Evolutionary conservation across 192 early-diverging fungal genomes (phyloP).

Genomic region (Irineochytrium annulatum): DNA sequence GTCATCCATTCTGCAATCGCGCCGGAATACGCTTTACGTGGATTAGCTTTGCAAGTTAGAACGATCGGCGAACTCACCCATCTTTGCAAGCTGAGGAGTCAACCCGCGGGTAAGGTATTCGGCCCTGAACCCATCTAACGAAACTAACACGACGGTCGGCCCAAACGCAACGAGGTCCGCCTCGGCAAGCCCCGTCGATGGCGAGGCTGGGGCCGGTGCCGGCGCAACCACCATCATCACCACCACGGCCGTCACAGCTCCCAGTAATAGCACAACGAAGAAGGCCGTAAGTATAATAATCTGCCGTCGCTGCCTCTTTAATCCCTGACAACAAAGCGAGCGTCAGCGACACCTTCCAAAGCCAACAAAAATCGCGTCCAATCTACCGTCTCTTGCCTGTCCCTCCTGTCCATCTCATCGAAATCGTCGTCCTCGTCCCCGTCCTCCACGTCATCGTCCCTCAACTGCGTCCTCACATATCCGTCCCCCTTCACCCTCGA

Average conservation of each 20-base stretch:
- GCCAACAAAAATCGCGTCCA: not conserved
- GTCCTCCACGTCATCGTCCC: constrained; percentile 1
- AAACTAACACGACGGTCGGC: constrained; percentile 65
- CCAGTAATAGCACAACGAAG: not conserved
- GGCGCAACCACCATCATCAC: not conserved
- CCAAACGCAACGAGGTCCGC: not conserved
- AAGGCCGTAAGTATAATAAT: not conserved
- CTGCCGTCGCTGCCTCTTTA: not conserved
- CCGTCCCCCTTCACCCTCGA: constrained; percentile 3
- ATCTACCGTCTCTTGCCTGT: not conserved
- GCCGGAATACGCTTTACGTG: constrained; percentile 37
- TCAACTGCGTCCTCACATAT: not conserved
- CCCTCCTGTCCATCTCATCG: not conserved
- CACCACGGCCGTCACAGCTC: not conserved
- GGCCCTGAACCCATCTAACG: constrained; percentile 80
- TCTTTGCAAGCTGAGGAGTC: constrained; percentile 58
- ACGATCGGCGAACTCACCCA: constrained; percentile 42
- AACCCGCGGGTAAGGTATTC: constrained; percentile 75
- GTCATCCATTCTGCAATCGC: constrained; percentile 58
- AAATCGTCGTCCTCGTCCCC: constrained; percentile 10
- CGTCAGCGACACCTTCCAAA: not conserved
- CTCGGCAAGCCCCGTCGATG: not conserved
- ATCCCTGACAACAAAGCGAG: not conserved
- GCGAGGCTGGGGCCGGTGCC: not conserved
- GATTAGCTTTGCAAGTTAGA: not conserved